Evolutionary conservation across 257 asterid species (phyloP).

Genomic region (Plantago elongata): DNA sequence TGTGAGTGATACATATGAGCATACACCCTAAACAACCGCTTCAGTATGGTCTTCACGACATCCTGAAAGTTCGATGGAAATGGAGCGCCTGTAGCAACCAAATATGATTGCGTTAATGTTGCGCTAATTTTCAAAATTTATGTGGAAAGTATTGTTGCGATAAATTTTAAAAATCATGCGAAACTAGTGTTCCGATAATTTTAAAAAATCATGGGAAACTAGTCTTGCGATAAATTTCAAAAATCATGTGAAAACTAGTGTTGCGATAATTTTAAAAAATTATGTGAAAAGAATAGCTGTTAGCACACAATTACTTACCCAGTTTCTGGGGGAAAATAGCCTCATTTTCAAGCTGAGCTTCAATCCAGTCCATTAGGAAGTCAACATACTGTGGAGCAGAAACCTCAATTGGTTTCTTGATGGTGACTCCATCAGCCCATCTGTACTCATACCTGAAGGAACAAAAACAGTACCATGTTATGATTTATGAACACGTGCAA

Average conservation of each 20-base stretch:
- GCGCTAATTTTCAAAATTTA: too few relatives aligned
- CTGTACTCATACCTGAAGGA: conserved; percentile 44
- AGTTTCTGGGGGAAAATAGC: conserved; percentile 40
- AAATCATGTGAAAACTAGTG: not conserved
- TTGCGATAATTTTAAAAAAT: not conserved
- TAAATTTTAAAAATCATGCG: too few relatives aligned
- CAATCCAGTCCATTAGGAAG: conserved; percentile 47
- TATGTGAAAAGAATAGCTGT: not conserved
- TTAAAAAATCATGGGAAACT: not conserved
- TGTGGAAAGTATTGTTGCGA: not conserved
- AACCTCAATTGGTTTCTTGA: conserved; percentile 47
- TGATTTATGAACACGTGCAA: too few relatives aligned
- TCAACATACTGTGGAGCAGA: conserved; percentile 60
- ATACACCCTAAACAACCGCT: conserved; percentile 46
- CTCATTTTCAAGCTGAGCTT: conserved; percentile 36
- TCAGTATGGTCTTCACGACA: conserved; percentile 37
- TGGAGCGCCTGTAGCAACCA: conserved; percentile 28
- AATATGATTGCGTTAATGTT: not conserved
- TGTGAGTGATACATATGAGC: conserved; percentile 53
- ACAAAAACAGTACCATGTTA: not conserved
- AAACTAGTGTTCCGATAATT: not conserved
- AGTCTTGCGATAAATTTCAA: too few relatives aligned
- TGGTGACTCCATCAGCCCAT: conserved; percentile 55
- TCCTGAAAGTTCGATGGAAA: conserved; percentile 41
- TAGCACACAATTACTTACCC: conserved; percentile 26